Evolutionary conservation across 2,329 filamentous ascomycete species (phyloP).

Genomic region (Claviceps africana): DNA sequence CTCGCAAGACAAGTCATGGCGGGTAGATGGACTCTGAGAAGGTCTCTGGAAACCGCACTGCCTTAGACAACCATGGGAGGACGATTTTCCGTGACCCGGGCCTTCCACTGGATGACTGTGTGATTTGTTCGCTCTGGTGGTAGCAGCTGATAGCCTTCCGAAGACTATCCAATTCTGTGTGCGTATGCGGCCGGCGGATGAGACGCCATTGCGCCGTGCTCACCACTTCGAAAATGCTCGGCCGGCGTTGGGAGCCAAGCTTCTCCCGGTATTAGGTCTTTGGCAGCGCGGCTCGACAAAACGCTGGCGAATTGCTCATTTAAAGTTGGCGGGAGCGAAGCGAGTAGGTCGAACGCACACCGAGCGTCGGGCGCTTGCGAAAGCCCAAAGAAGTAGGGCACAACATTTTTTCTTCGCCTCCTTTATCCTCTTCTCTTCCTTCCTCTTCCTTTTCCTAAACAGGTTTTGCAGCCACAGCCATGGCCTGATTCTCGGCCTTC

Average conservation of each 20-base stretch:
- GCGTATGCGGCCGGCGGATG: neutral
- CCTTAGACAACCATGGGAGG: no score
- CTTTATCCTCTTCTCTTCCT: no score
- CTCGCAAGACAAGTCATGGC: no score
- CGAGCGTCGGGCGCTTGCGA: neutral
- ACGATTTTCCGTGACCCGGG: neutral
- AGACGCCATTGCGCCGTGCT: neutral
- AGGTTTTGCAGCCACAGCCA: conserved; percentile 16
- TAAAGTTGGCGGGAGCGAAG: neutral
- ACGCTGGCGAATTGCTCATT: neutral
- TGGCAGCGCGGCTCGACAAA: neutral
- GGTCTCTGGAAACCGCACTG: no score
- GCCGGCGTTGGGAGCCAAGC: neutral
- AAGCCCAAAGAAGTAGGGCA: neutral
- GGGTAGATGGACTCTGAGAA: no score
- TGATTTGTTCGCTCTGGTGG: neutral
- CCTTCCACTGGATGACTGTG: neutral
- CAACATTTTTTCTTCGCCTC: neutral
- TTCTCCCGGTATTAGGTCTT: neutral
- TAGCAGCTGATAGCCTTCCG: neutral
- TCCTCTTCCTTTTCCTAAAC: conserved; percentile 16
- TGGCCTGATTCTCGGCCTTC: conserved; percentile 43
- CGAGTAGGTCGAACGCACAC: neutral
- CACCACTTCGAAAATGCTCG: neutral
- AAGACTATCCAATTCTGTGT: neutral